Base-by-base conservation (phyloP, 345 rosid genomes). In the Punica granatum region DNA sequence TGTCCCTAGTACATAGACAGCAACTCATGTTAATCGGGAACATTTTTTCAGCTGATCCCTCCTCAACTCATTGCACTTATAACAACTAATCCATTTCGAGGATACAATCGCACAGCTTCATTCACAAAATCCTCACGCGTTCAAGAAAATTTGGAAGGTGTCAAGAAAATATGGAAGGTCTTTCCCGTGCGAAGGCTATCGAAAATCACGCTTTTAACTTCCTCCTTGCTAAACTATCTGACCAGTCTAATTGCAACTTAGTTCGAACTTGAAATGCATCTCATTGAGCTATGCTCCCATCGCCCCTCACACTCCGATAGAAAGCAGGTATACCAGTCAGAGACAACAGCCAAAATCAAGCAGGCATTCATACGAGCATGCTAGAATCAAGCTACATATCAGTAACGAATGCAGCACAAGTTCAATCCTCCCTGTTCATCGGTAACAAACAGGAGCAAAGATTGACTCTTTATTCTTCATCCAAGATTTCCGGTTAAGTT, bases 1-100 rank as follows among this genome's bases (percentile, higher is more conserved):
- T 90, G 36, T 93, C 97, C 76, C 75, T 51, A 23, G 8, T 23
- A 51, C 28, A 21, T 7, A 3, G 10, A 51, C 4, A 1, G 30
- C 58, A 51, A 51, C n/a, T 51, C 58, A 51, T 51, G n/a, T 51
- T 25, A 51, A 25, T 10, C 58, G n/a, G 51, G n/a, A 46, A 46
- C n/a, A 19, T 14, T 15, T 15, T 42, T 46, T 46, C 51, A 46
- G 44, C 7, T 46, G 51, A 46, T 46, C 51, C 51, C 14, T 2
- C 44, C 44, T 7, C 44, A 11, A 4, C 14, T 9, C 44, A 41
- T 6, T 2, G 44, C 9, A 11, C 14, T 19, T 1, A 23, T 5
- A 12, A 46, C n/a, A 1, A 23, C 28, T 21, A 23, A 2, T 23
- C 21, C 8, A 51, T 3, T 7, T 51, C 11, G 58, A 25, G n/a